phyloP scores from a whole-genome alignment of 257 asterid genomes.

The Solanum pimpinellifolium region DNA sequence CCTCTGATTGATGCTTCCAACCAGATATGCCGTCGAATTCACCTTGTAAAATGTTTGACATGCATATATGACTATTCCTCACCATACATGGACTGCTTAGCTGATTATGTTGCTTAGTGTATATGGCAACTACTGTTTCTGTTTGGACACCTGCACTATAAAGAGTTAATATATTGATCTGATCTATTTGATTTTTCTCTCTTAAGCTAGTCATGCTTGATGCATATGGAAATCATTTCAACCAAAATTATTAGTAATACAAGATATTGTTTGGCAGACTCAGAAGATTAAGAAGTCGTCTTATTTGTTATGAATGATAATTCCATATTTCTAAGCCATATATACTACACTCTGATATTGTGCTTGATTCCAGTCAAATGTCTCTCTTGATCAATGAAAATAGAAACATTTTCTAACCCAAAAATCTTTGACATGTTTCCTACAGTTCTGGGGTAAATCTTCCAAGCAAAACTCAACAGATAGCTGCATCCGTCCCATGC shows the following conservation, averaged over 20 bases:
- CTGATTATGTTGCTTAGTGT: not conserved
- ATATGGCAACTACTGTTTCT: not conserved
- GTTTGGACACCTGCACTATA: not conserved
- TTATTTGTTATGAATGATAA: not conserved
- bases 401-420: not conserved
- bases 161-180: not conserved
- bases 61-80: not conserved
- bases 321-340: not conserved
- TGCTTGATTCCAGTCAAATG: not conserved
- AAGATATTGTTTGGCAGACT: not conserved
- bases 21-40: not conserved
- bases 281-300: not conserved
- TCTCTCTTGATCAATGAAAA: not conserved
- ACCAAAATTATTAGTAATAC: not conserved
- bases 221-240: not conserved
- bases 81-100: not conserved
- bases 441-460: slow-evolving; percentile 25
- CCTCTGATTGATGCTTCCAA: slow-evolving; percentile 3
- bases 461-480: slow-evolving; percentile 26
- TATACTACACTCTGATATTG: not conserved
- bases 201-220: not conserved
- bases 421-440: slow-evolving; percentile 6
- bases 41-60: not conserved
- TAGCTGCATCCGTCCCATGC: slow-evolving; percentile 22
- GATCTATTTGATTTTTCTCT: not conserved